A percentile compares a stretch with the other conserved stretches of the same genome.
Conservation (phyloP, 177 flowering plant genomes). For the Vitis hybrid region DNA sequence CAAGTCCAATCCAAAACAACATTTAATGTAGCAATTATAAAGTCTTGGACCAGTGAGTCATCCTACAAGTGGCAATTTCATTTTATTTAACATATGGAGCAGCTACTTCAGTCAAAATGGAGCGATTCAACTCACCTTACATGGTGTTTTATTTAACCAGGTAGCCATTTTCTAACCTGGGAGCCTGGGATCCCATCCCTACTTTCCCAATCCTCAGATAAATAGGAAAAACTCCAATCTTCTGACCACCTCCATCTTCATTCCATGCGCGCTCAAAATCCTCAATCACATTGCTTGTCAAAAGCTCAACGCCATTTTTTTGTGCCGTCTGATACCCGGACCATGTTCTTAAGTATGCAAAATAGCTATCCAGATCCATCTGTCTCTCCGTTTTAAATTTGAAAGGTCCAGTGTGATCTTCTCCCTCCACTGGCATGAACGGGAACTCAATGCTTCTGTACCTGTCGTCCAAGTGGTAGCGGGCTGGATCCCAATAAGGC, state of each 20-base stretch:
- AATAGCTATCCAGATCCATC: conserved; percentile 51
- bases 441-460: conserved; percentile 59
- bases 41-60: too few relatives aligned
- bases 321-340: conserved; percentile 74
- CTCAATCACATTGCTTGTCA: conserved; percentile 39
- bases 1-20: too few relatives aligned
- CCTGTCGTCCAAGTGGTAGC: conserved; percentile 47
- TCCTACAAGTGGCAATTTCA: too few relatives aligned
- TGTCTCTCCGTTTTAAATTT: conserved; percentile 37
- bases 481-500: conserved; percentile 42
- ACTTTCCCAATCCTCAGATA: conserved; percentile 61
- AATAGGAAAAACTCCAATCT: conserved; percentile 47
- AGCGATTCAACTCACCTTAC: too few relatives aligned
- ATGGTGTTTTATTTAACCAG: too few relatives aligned
- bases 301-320: conserved; percentile 59
- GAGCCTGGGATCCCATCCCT: conserved; percentile 18
- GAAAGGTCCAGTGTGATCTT: conserved; percentile 54
- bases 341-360: conserved; percentile 61
- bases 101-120: too few relatives aligned
- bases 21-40: too few relatives aligned
- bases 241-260: conserved; percentile 28
- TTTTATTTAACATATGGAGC: too few relatives aligned
- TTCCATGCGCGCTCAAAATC: conserved; percentile 58
- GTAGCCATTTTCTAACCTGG: background rate
- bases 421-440: conserved; percentile 65